These are phyloP conservation scores for Penicillium sp. DNA, from an alignment of 2,329 filamentous ascomycete species.

Conservation along the genomic window DNA sequence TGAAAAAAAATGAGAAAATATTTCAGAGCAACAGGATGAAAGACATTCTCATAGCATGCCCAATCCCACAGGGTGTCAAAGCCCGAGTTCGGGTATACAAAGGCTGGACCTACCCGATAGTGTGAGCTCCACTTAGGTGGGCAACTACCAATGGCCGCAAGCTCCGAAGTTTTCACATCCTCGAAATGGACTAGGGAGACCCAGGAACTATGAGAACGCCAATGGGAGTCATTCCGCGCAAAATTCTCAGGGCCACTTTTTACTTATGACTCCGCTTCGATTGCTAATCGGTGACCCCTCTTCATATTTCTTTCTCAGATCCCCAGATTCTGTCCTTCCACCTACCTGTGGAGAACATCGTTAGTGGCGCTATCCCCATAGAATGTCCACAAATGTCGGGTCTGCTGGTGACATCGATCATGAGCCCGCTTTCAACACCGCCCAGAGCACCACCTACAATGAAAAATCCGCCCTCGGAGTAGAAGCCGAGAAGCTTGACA, in stretches of 20 bases:
- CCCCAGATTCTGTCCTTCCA: neutral
- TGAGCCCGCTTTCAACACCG: conserved; percentile 6
- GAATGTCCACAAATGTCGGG: conserved; percentile 27
- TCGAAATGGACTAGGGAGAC: conserved; percentile 9
- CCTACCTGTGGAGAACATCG: neutral
- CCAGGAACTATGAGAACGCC: conserved; percentile 11
- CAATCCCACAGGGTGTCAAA: no score
- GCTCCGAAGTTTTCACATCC: conserved; percentile 8
- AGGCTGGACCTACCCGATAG: neutral
- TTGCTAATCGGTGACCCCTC: conserved; percentile 17
- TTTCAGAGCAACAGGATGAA: no score
- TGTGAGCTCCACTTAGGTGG: conserved; percentile 9
- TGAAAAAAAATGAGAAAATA: no score
- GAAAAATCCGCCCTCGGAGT: neutral
- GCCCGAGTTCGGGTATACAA: neutral
- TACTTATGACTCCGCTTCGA: conserved; percentile 19
- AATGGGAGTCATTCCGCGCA: conserved; percentile 16
- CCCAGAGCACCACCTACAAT: neutral
- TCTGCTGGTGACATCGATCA: conserved; percentile 14
- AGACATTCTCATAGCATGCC: no score
- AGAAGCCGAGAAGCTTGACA: conserved; percentile 9
- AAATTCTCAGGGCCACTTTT: conserved; percentile 5
- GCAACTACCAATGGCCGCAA: conserved; percentile 10
- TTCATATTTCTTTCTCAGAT: neutral
- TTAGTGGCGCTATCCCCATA: conserved; percentile 12